These are phyloP conservation scores for Schizothecium vesticola DNA, from an alignment of 495 filamentous ascomycete species.

Conservation along the genomic window DNA sequence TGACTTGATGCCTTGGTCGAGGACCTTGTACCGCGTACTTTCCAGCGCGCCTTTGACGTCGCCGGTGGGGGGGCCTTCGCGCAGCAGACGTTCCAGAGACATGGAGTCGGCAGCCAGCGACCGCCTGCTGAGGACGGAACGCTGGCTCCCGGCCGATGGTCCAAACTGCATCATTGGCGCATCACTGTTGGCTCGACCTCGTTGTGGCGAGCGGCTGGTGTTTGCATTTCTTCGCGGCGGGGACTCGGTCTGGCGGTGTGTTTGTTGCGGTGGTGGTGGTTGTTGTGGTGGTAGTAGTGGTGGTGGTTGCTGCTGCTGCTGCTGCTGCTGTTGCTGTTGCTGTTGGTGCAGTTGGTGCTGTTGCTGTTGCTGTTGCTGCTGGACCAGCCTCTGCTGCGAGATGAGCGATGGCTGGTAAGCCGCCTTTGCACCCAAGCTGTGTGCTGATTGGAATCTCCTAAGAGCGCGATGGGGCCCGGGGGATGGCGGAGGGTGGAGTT, in stretches of 20 bases:
- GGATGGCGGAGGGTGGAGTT: conserved; percentile 32
- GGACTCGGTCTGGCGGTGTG: conserved; percentile 5
- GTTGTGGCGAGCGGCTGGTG: conserved; percentile 47
- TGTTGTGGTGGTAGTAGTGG: conserved; percentile 12
- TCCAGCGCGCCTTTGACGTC: conserved; percentile 62
- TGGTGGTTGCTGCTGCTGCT: conserved; percentile 10
- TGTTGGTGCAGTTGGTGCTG: conserved; percentile 24
- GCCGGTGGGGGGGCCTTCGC: conserved; percentile 67
- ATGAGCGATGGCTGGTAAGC: conserved; percentile 42
- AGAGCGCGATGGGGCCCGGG: conserved; percentile 40
- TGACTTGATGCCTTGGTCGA: conserved; percentile 73
- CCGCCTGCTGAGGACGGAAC: conserved; percentile 49
- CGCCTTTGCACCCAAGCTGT: conserved; percentile 45
- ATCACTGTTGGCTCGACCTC: conserved; percentile 71
- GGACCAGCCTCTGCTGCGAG: conserved; percentile 47
- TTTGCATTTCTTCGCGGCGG: conserved; percentile 29
- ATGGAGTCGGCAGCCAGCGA: conserved; percentile 54
- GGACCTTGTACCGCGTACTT: conserved; percentile 67
- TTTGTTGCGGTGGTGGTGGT: conserved; percentile 12
- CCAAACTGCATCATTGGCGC: conserved; percentile 41
- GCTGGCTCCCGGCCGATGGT: conserved; percentile 34
- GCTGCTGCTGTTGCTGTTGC: conserved; percentile 18
- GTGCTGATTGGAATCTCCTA: conserved; percentile 53
- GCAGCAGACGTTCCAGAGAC: conserved; percentile 60
- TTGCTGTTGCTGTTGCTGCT: conserved; percentile 23